phyloP scores from a whole-genome alignment of 768 basidiomycete genomes.

The Leucocoprinus birnbaumii region DNA sequence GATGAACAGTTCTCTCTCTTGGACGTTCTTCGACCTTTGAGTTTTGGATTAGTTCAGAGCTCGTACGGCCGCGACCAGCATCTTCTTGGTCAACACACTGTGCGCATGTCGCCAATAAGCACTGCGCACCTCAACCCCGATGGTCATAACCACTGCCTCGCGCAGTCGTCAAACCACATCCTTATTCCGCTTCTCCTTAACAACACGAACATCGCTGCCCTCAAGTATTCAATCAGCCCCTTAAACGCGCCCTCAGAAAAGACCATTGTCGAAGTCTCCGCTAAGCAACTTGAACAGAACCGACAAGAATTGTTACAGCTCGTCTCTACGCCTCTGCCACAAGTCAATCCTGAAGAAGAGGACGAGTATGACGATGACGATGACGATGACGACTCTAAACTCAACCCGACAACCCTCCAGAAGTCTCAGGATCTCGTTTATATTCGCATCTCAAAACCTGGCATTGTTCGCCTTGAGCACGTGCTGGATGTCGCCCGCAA shows the following conservation, averaged over 20 bases:
- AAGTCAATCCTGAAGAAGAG: constrained; percentile 64
- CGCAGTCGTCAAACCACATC: constrained; percentile 46
- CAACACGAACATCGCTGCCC: constrained; percentile 72
- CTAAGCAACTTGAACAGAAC: constrained; percentile 59
- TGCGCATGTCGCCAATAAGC: constrained; percentile 90
- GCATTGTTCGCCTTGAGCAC: constrained; percentile 69
- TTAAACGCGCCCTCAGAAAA: constrained; percentile 44
- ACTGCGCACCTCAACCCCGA: constrained; percentile 88
- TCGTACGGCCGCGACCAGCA: constrained; percentile 51
- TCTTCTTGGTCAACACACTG: constrained; percentile 79
- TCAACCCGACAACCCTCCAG: constrained; percentile 44
- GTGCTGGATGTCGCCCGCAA: constrained; percentile 68
- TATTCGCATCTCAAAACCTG: constrained; percentile 71
- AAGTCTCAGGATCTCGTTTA: constrained; percentile 73
- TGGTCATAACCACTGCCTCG: constrained; percentile 69
- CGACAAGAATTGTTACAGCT: constrained; percentile 51
- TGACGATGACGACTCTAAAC: constrained; percentile 38
- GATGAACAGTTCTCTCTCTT: constrained; percentile 46
- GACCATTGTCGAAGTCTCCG: constrained; percentile 47
- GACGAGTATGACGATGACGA: constrained; percentile 75
- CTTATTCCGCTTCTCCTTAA: constrained; percentile 86
- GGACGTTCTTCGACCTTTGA: constrained; percentile 45
- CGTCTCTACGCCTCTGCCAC: constrained; percentile 29
- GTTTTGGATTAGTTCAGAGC: constrained; percentile 47
- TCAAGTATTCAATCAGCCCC: constrained; percentile 74